Conservation (phyloP, 345 rosid genomes). For the Litchi chinensis region DNA sequence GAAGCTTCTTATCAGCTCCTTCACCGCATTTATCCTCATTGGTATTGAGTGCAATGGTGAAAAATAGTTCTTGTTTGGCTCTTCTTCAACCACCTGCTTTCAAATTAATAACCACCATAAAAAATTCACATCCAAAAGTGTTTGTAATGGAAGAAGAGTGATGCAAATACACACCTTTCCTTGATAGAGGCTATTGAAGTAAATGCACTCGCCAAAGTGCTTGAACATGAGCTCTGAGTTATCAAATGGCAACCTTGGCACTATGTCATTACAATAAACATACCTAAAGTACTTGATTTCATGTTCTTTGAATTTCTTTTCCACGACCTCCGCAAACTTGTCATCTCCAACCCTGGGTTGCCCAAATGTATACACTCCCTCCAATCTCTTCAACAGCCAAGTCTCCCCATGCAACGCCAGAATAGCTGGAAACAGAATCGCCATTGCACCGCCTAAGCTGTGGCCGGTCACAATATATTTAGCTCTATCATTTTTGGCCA, state of each 20-base stretch:
- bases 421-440: slow-evolving; percentile 62
- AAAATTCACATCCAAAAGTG: too few species aligned
- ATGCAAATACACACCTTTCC: slow-evolving; percentile 38
- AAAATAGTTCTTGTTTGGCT: slow-evolving; percentile 55
- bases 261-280: slow-evolving; percentile 69
- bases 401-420: slow-evolving; percentile 53
- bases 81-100: slow-evolving; percentile 50
- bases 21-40: slow-evolving; percentile 37
- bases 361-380: slow-evolving; percentile 71
- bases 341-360: slow-evolving; percentile 80
- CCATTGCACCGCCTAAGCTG: slow-evolving; percentile 78
- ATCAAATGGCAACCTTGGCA: slow-evolving; percentile 75
- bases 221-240: slow-evolving; percentile 65
- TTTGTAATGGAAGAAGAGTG: background rate
- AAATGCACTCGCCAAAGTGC: slow-evolving; percentile 67
- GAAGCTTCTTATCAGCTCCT: slow-evolving; percentile 64
- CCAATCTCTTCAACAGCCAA: slow-evolving; percentile 50
- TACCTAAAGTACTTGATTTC: slow-evolving; percentile 49
- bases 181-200: slow-evolving; percentile 48
- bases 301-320: slow-evolving; percentile 39
- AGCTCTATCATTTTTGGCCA: slow-evolving; percentile 32
- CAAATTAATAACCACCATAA: background rate
- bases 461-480: slow-evolving; percentile 67
- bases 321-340: slow-evolving; percentile 56
- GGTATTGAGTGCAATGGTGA: slow-evolving; percentile 27